These are phyloP conservation scores for Fonsecaea monophora DNA, from an alignment of 2,329 filamentous ascomycete genomes.

Conservation along the genomic window DNA sequence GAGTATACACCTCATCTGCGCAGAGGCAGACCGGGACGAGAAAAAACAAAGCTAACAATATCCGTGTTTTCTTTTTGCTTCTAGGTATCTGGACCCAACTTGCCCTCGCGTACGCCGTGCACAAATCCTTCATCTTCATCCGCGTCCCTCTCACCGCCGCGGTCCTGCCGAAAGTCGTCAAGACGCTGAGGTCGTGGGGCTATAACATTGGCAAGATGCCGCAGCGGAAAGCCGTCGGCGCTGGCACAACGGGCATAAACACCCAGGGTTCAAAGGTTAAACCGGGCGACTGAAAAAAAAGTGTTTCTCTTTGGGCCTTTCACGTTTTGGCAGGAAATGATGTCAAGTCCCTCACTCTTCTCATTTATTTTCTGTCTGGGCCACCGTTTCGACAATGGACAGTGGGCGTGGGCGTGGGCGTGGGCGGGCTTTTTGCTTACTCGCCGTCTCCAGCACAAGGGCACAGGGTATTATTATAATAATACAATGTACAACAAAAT, in stretches of 20 bases:
- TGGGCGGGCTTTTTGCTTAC: too few species aligned
- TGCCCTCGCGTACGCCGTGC: slow-evolving; percentile 91
- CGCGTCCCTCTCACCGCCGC: slow-evolving; percentile 92
- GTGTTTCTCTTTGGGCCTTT: neutral
- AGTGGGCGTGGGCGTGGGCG: too few species aligned
- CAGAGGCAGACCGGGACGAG: neutral
- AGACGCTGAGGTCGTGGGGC: slow-evolving; percentile 82
- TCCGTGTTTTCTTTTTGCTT: neutral
- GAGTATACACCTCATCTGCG: too few species aligned
- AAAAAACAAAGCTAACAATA: neutral
- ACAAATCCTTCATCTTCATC: slow-evolving; percentile 97
- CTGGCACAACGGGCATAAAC: slow-evolving; percentile 36
- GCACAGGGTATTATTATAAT: neutral
- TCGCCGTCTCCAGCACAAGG: too few species aligned
- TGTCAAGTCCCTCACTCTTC: slow-evolving; percentile 8
- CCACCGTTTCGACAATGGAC: too few species aligned
- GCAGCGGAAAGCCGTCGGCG: slow-evolving; percentile 22
- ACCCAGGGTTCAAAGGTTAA: slow-evolving; percentile 39
- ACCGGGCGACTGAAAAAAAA: slow-evolving; percentile 37
- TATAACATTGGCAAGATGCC: slow-evolving; percentile 87
- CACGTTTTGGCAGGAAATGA: neutral
- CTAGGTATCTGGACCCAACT: slow-evolving; percentile 80
- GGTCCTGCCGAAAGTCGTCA: slow-evolving; percentile 92
- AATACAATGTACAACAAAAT: neutral
- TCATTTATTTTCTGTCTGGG: neutral